These are phyloP conservation scores for Baorangia bicolor DNA, from an alignment of 768 basidiomycete genomes.

Conservation along the genomic window DNA sequence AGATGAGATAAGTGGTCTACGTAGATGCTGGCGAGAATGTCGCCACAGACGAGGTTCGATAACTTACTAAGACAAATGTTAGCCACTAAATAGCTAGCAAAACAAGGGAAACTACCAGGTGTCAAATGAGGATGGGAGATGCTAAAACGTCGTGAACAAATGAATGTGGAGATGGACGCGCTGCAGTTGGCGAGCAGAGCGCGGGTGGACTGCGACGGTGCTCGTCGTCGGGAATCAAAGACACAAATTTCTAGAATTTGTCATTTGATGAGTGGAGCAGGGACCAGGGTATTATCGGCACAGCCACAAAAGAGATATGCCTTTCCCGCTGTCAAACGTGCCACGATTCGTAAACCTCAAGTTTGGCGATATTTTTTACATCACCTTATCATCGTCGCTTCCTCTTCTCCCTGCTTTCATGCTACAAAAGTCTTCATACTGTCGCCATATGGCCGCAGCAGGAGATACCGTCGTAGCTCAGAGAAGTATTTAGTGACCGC, in stretches of 20 bases:
- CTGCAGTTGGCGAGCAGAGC: neutral
- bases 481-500: neutral
- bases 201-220: constrained; percentile 6
- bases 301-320: constrained; percentile 20
- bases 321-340: constrained; percentile 9
- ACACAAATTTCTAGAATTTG: constrained; percentile 24
- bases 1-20: constrained; percentile 1
- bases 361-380: neutral
- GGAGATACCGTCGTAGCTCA: neutral
- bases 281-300: constrained; percentile 22
- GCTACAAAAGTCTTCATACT: neutral
- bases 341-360: neutral
- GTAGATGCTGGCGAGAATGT: constrained; percentile 7
- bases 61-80: constrained; percentile 19
- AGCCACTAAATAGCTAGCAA: neutral
- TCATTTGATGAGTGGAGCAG: constrained; percentile 20
- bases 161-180: constrained; percentile 3
- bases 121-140: neutral
- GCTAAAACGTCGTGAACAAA: constrained; percentile 18
- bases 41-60: constrained; percentile 7
- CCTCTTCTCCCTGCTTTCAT: neutral
- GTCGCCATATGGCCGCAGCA: neutral
- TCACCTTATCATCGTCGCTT: constrained; percentile 2
- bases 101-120: constrained; percentile 1
- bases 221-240: constrained; percentile 17